Base-by-base conservation (phyloP, 2,329 filamentous ascomycete genomes). In the Monilinia fructicola region DNA sequence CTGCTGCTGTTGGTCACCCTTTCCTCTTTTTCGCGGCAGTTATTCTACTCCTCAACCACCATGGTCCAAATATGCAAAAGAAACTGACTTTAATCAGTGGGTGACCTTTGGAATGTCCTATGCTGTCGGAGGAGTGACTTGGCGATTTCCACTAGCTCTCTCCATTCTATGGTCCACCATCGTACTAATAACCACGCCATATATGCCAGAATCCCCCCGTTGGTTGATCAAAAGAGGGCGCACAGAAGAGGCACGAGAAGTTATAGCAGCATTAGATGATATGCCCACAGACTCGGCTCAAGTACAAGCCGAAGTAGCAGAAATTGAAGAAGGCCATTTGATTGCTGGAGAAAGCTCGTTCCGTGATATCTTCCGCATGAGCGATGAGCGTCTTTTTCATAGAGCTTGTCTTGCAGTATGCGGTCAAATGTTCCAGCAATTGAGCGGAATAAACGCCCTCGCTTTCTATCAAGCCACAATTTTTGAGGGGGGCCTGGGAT, bases 321-420 rank as follows among this genome's bases (percentile, higher is more conserved):
- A 79, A 50, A 83, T 83, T 70, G 85, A 85, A 72, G 84, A 88
- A 64, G 86, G 90, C 0, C 87, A 90, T n/a, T 78, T 86, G n/a
- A 89, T 93, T 74, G 79, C 69, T 35, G 69, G 68, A 12, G 54
- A 67, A 14, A 64, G 68, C 23, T 71, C 72, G 3, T 77, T 79
- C 74, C 78, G 76, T 31, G 79, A 81, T 11, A 77, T 84, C 3
- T 80, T 84, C 69, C 81, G 80, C 10, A 81, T 80, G 65, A 82
- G 81, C 35, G 82, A 82, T 69, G 82, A 81, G 6, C 81, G 84
- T 67, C 80, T 84, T 68, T 82, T 84, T 75, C 80, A 83, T n/a
- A 79, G 83, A 21, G 82, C 84, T 75, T 71, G 84, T 62, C 78
- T 85, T 2, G 83, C 81, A 12, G 80, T 79, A 1, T 79, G 79